Conservation (phyloP, 106 monocot genomes). For the Dioscorea zingiberensis region DNA sequence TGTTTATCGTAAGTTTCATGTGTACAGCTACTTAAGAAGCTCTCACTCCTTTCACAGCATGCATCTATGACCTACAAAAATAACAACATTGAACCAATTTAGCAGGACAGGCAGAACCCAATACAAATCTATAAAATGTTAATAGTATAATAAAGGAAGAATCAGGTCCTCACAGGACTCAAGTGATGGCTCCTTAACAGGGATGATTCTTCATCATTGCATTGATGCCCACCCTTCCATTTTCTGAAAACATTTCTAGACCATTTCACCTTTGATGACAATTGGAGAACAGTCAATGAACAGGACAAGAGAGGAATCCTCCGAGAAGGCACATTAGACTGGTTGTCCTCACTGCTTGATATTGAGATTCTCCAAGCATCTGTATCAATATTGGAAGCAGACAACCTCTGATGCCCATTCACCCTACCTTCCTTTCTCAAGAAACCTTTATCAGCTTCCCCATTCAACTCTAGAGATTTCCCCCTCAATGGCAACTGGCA, state of each 20-base stretch:
- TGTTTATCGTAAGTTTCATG: slow-evolving; percentile 61
- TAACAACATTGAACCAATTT: background rate
- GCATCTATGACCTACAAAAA: slow-evolving; percentile 25
- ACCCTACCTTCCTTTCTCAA: slow-evolving; percentile 5
- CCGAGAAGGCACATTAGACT: slow-evolving; percentile 19
- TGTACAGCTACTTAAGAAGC: slow-evolving; percentile 44
- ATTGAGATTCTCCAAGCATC: slow-evolving; percentile 37
- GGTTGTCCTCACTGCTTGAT: slow-evolving; percentile 12
- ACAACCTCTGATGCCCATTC: slow-evolving; percentile 38
- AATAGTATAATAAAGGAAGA: too few relatives aligned
- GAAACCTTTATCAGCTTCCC: background rate
- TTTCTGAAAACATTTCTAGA: slow-evolving; percentile 55
- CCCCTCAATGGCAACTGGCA: slow-evolving; percentile 8
- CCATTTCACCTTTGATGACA: slow-evolving; percentile 35
- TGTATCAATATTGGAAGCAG: slow-evolving; percentile 41
- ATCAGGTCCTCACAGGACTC: slow-evolving; percentile 25
- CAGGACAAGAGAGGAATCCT: too few relatives aligned
- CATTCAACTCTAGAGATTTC: background rate
- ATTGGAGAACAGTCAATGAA: slow-evolving; percentile 48
- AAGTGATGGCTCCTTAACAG: slow-evolving; percentile 37
- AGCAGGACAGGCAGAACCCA: background rate
- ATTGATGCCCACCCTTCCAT: slow-evolving; percentile 35
- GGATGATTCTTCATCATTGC: slow-evolving; percentile 21
- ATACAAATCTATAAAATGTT: too few relatives aligned
- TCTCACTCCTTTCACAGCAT: slow-evolving; percentile 63